These are phyloP conservation scores for Pouteria campechiana DNA, from an alignment of 179 eudicot species.

Conservation along the genomic window DNA sequence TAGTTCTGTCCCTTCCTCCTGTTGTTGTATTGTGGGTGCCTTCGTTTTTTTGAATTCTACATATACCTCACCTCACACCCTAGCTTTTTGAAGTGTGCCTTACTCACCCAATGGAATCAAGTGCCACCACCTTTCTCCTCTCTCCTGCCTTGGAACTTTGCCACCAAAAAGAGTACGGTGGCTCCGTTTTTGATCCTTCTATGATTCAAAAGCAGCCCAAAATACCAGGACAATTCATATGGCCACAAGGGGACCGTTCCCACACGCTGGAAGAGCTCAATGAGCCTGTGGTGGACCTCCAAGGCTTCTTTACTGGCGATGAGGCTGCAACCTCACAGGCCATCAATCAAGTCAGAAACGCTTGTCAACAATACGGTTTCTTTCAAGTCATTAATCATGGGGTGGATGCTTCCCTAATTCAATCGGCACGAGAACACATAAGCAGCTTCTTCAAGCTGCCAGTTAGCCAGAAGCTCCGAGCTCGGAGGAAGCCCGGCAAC, in stretches of 20 bases:
- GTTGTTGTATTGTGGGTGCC: no score
- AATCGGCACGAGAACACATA: conserved; percentile 8
- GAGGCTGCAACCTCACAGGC: conserved; percentile 13
- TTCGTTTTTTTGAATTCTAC: no score
- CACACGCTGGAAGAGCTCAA: conserved; percentile 16
- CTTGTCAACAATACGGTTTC: conserved; percentile 35
- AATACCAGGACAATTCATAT: conserved; percentile 27
- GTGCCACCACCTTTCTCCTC: background rate
- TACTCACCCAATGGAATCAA: background rate
- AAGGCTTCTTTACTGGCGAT: conserved; percentile 32
- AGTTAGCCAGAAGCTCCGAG: conserved; percentile 7
- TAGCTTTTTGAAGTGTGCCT: no score
- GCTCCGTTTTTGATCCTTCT: background rate
- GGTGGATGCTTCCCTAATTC: conserved; percentile 11
- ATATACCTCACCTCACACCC: no score
- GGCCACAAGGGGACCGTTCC: conserved; percentile 19
- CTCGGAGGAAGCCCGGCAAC: conserved; percentile 16
- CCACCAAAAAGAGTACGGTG: background rate
- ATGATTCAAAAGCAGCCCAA: conserved; percentile 2
- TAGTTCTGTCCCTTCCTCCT: no score
- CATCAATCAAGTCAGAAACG: conserved; percentile 9
- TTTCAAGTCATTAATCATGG: conserved; percentile 49
- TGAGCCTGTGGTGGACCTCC: conserved; percentile 28
- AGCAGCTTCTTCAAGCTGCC: conserved; percentile 31
- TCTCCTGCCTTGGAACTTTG: conserved; percentile 1